Evolutionary conservation across 371 early-diverging fungal genomes (phyloP), one percentile per base, ranked within the genome.

Genomic region (Apophysomyces elegans): DNA sequence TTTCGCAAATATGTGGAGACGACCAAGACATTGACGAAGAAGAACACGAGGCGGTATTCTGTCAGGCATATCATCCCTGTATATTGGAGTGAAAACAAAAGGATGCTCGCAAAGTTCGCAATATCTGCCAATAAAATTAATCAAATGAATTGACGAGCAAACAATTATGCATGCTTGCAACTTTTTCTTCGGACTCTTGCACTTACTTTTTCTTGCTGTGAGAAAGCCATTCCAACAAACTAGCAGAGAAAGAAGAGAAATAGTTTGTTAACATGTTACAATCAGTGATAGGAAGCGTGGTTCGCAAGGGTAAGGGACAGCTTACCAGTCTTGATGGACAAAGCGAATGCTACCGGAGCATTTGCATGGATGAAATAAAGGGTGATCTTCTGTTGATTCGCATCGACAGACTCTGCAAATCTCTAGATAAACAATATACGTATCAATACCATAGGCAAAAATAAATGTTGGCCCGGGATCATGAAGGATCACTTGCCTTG

Each of bases 401-500:
- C 84, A 80, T 44, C 96, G 91, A 67, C 96, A 96, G 38, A 96
- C 95, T 64, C 96, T 88, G 79, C 96, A 96, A 61, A 95, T 90
- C 64, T 88, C 86, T 74, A 63, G 43, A 36, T 4, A 26, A 32
- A 4, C 7, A 62, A 1, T 35, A 47, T 7, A n/a, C 7, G 36
- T 37, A 35, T 54, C 11, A 56, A 39, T 21, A 63, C 18, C 18
- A 54, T 39, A 14, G 43, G 44, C 14, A 44, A 45, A 18, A 7
- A 26, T 36, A 18, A 45, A 50, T 50, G 9, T 8, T 21, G 21
- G 7, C 8, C 54, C 54, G 54, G 21, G 54, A 50, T 50, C 54
- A 26, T 26, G 16, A 50, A 16, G 21, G 54, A 50, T 50, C 54
- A 50, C 54, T 50, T 50, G 54, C 54, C 54, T 50, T 50, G 54